These are phyloP conservation scores for Volutella citrinella DNA, from an alignment of 2,329 filamentous ascomycete species.

Conservation along the genomic window DNA sequence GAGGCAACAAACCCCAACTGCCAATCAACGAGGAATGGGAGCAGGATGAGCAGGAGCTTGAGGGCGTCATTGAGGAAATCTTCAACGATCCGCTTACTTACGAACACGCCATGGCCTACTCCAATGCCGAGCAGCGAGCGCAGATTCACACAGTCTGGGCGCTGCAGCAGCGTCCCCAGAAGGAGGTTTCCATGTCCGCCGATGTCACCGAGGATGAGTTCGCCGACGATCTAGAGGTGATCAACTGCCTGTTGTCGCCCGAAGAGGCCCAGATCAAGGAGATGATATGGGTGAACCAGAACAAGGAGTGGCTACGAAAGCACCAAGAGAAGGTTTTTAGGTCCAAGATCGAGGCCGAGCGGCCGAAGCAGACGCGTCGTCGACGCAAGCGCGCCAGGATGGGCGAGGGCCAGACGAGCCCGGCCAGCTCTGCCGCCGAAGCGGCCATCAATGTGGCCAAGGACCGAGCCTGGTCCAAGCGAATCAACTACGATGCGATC, in stretches of 20 bases:
- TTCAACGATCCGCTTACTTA: conserved; percentile 60
- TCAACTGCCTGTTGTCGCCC: conserved; percentile 70
- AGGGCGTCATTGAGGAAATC: conserved; percentile 68
- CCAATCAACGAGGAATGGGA: conserved; percentile 62
- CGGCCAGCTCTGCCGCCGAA: conserved; percentile 66
- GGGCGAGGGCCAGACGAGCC: conserved; percentile 62
- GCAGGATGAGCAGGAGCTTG: conserved; percentile 61
- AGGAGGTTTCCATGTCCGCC: conserved; percentile 53
- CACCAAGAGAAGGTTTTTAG: conserved; percentile 82
- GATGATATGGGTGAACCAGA: conserved; percentile 89
- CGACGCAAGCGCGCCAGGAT: conserved; percentile 55
- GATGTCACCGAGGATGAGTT: conserved; percentile 81
- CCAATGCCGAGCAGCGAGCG: conserved; percentile 54
- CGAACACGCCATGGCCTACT: conserved; percentile 56
- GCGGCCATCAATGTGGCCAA: conserved; percentile 67
- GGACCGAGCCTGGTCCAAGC: conserved; percentile 66
- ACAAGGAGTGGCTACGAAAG: conserved; percentile 86
- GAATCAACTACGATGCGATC: conserved; percentile 70
- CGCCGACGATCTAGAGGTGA: conserved; percentile 82
- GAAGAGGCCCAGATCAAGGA: conserved; percentile 82
- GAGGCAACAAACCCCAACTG: conserved; percentile 40
- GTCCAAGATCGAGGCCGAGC: conserved; percentile 60
- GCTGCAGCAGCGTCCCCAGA: conserved; percentile 44
- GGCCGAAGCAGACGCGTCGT: conserved; percentile 56
- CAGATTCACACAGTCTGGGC: conserved; percentile 52